Evolutionary conservation across 345 rosid genomes (phyloP).

Genomic region (Melastoma malabathricum): DNA sequence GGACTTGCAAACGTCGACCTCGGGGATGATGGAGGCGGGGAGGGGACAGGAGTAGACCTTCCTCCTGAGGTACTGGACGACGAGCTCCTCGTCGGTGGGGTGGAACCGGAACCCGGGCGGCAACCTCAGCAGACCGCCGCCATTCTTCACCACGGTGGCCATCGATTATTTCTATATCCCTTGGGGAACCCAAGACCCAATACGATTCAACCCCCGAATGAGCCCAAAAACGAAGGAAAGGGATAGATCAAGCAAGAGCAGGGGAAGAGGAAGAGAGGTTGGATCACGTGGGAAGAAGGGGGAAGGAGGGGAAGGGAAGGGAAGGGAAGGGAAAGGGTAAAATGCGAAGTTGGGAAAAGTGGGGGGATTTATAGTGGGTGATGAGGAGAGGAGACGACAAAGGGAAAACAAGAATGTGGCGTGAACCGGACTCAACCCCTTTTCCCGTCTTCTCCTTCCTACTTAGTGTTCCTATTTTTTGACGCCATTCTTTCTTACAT

Average conservation of each 20-base stretch:
- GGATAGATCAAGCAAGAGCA: too few species aligned
- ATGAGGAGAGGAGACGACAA: conserved; percentile 17
- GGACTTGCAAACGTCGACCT: conserved; percentile 76
- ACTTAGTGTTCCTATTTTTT: background rate
- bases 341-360: background rate
- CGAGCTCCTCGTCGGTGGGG: conserved; percentile 86
- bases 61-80: conserved; percentile 54
- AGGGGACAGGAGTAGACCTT: conserved; percentile 55
- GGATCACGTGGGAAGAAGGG: background rate
- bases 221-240: too few species aligned
- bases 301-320: background rate
- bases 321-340: background rate
- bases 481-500: too few species aligned
- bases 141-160: conserved; percentile 37
- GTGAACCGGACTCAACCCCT: conserved; percentile 58
- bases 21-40: conserved; percentile 80
- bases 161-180: background rate
- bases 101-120: conserved; percentile 95
- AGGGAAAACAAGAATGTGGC: conserved; percentile 19
- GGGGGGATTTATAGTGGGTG: conserved; percentile 11
- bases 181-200: background rate
- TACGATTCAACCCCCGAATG: too few species aligned
- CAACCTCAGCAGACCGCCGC: conserved; percentile 32
- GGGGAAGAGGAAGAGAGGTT: background rate
- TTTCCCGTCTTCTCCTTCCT: conserved; percentile 15